These are phyloP conservation scores for Paraleonurus japonicus DNA, from an alignment of 257 asterid species.

Conservation along the genomic window DNA sequence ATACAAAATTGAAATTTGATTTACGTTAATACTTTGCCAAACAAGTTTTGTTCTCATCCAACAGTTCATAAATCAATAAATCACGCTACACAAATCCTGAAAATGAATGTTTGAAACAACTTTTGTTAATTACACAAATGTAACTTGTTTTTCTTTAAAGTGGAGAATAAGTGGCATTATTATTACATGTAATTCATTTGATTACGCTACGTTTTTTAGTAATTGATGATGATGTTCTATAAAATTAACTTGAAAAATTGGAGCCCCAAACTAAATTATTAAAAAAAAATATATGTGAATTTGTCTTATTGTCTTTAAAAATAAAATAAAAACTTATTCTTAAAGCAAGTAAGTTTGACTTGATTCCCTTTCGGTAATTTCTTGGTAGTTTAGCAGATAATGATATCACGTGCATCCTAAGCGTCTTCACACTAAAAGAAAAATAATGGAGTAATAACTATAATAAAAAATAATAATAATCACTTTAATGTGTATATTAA, in stretches of 20 bases:
- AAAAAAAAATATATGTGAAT: background rate
- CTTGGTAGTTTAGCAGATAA: slow-evolving; percentile 5
- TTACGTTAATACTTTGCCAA: no score
- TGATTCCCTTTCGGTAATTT: slow-evolving; percentile 25
- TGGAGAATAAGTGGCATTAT: background rate
- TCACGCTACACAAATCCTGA: no score
- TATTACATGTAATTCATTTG: background rate
- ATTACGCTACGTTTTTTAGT: background rate
- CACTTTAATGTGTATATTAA: slow-evolving; percentile 19
- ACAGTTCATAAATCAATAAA: no score
- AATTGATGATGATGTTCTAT: background rate
- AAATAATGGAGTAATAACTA: background rate
- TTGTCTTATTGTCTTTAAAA: background rate
- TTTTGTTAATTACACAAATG: no score
- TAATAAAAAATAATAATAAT: background rate
- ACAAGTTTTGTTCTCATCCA: no score
- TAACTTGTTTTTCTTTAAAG: no score
- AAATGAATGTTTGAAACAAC: no score
- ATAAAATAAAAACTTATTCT: background rate
- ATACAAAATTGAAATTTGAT: no score
- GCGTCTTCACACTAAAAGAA: background rate
- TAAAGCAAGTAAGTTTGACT: slow-evolving; percentile 33
- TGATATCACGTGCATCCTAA: slow-evolving; percentile 38
- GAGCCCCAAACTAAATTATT: background rate
- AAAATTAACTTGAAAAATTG: no score